A percentile compares a stretch with the other conserved stretches of the same genome.
These are phyloP conservation scores for Liquidambar formosana DNA, from an alignment of 164 flowering plant species.

Conservation along the genomic window DNA sequence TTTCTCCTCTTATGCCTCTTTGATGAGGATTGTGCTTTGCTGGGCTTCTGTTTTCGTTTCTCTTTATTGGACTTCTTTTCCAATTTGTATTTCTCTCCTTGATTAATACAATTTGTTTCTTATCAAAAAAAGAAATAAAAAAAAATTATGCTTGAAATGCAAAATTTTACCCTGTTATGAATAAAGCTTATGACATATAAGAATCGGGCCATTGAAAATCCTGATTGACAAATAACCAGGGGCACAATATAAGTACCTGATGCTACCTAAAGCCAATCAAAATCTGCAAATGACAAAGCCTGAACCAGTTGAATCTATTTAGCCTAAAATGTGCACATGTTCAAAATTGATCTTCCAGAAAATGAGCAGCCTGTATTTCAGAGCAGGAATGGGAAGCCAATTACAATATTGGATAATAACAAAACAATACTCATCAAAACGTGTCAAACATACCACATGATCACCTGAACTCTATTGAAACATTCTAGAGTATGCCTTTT, in stretches of 20 bases:
- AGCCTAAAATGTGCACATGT: background rate
- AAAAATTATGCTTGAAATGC: background rate
- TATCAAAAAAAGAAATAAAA: too few species aligned
- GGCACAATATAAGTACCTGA: slow-evolving; percentile 8
- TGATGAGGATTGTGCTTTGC: too few species aligned
- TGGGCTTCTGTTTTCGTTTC: too few species aligned
- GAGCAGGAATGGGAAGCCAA: background rate
- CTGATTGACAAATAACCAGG: background rate
- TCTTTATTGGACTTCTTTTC: too few species aligned
- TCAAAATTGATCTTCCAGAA: background rate
- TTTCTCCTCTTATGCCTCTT: too few species aligned
- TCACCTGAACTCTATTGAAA: slow-evolving; percentile 33
- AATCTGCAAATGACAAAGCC: background rate
- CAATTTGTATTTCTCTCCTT: too few species aligned
- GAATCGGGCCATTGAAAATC: background rate
- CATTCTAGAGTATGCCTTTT: slow-evolving; percentile 56
- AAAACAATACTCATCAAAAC: background rate
- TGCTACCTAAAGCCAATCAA: slow-evolving; percentile 2
- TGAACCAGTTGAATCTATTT: slow-evolving; percentile 1
- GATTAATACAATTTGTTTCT: too few species aligned
- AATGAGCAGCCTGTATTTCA: background rate
- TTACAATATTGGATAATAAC: background rate
- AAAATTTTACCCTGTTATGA: background rate
- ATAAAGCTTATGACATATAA: background rate
- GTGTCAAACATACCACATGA: background rate